Evolutionary conservation across 2,329 filamentous ascomycete genomes (phyloP), one percentile per base, ranked within the genome.

Genomic region (Zasmidium angulare): DNA sequence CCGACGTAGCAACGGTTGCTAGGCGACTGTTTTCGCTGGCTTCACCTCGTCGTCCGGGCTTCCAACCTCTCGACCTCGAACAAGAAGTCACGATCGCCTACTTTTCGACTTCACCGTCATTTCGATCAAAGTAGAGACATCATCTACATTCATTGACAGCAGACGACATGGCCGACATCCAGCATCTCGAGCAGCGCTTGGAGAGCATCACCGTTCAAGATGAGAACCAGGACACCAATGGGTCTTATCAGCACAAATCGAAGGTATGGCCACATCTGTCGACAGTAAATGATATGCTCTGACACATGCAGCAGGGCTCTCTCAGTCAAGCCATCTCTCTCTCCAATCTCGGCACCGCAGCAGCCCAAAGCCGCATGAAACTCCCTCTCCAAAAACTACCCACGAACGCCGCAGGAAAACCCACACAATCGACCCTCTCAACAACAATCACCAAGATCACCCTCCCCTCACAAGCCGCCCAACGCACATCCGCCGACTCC

Each of bases 181-280:
- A 90, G 68, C 86, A 86, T 53, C 82, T 98, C 50, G 93, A 97
- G 79, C 82, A 89, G 77, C 90, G 90, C 69, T 91, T 98, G 72
- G 92, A 96, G 86, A 88, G 88, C 76, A 85, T 97, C 78, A 89
- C 90, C 20, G 90, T 97, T 63, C 89, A 90, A 69, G 93, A 97
- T 72, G 93, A 96, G 77, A 96, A 93, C 72, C 88, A 78, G 58
- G 77, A 79, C 58, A 72, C 91, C 60, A 63, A 61, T 58, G 63
- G 59, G 40, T 46, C 59, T 20, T 60, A 56, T 23, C 87, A 89
- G 74, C 81, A 85, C 66, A 96, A 96, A 77, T 76, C 85, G 62
- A 96, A 96, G 86, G 92, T 93, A 80, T 58, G n/a, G n/a, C n/a
- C n/a, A 54, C 61, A 4, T 43, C 63, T 60, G n/a, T 69, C 56